A percentile compares a stretch with the other conserved stretches of the same genome.
Evolutionary conservation across 1,139 yeast genomes (phyloP).

Genomic region (Diutina catenulata): DNA sequence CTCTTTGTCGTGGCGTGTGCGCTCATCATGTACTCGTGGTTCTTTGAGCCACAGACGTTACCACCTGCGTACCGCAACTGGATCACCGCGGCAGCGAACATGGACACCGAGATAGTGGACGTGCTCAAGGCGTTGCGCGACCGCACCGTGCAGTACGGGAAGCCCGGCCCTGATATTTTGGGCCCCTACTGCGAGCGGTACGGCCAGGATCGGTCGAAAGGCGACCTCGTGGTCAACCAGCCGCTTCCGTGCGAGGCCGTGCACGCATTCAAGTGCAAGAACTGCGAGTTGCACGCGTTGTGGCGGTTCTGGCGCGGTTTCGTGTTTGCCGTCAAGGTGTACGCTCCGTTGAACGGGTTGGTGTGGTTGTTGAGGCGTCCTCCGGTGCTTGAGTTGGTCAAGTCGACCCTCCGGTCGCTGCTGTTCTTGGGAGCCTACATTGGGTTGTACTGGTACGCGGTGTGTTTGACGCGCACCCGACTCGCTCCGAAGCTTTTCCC

Average conservation of each 20-base stretch:
- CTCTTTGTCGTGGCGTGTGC: constrained; percentile 19
- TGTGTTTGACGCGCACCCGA: constrained; percentile 23
- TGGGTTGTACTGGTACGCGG: constrained; percentile 25
- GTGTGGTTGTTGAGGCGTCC: constrained; percentile 21
- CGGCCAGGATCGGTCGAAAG: constrained; percentile 16
- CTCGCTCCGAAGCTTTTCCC: constrained; percentile 21
- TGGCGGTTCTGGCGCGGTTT: constrained; percentile 24
- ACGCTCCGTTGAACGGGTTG: constrained; percentile 21
- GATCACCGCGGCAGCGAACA: constrained; percentile 29
- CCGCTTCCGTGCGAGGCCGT: constrained; percentile 27
- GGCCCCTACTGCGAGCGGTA: constrained; percentile 17
- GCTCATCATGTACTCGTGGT: constrained; percentile 29
- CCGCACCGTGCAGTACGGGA: constrained; percentile 18
- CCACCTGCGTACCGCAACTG: constrained; percentile 26
- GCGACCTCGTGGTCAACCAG: constrained; percentile 13
- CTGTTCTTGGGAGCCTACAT: constrained; percentile 25
- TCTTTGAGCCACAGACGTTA: constrained; percentile 21
- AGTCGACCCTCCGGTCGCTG: constrained; percentile 21
- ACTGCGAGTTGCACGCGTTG: constrained; percentile 25
- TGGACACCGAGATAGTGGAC: constrained; percentile 22
- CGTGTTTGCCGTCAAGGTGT: constrained; percentile 19
- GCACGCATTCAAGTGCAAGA: constrained; percentile 20
- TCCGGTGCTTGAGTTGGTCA: constrained; percentile 13
- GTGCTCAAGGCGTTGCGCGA: constrained; percentile 18
- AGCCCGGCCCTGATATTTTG: constrained; percentile 14